Base-by-base conservation (phyloP, 2,329 filamentous ascomycete species). In the Trichoderma sp. region DNA sequence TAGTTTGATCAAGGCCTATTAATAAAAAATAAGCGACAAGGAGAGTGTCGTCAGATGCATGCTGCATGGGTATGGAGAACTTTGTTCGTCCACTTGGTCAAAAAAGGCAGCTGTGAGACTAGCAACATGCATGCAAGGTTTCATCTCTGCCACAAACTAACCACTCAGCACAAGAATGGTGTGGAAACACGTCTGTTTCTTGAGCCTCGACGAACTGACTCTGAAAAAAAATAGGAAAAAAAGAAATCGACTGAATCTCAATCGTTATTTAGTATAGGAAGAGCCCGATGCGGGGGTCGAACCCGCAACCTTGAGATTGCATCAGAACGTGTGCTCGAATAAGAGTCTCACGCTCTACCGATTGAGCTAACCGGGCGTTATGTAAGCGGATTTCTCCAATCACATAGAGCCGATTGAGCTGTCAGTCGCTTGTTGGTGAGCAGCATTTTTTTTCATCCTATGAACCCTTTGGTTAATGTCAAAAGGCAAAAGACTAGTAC, bases 331-430 rank as follows among this genome's bases (percentile, higher is more conserved):
- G 64, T 67, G 34, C 45, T 35, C 50, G 42, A 39, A 5, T 86
- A 86, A 86, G 87, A 89, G 87, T 89, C 87, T 88, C 84, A 89
- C 87, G 87, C 87, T 90, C 87, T 90, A 89, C 77, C 77, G 76
- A 78, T 78, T 78, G 77, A 78, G 77, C 77, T 78, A 78, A 77
- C 77, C 76, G 74, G 77, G 77, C 77, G 29, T 32, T 25, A 39
- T 13, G 42, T 61, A 19, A n/a, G 8, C 7, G 37, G 3, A 7
- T 10, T 50, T 19, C 8, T n/a, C 58, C 58, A 61, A 61, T 61
- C 42, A 61, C 10, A 12, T 10, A 37, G 8, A n/a, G n/a, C n/a
- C 32, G 54, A 57, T 27, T 37, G 54, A 57, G 54, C 34, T 19
- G 48, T 22, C 19, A 39, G 35, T 27, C 22, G 54, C 54, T 37